phyloP scores from a whole-genome alignment of 495 filamentous ascomycete species.

The Astrocystis sublimbata region DNA sequence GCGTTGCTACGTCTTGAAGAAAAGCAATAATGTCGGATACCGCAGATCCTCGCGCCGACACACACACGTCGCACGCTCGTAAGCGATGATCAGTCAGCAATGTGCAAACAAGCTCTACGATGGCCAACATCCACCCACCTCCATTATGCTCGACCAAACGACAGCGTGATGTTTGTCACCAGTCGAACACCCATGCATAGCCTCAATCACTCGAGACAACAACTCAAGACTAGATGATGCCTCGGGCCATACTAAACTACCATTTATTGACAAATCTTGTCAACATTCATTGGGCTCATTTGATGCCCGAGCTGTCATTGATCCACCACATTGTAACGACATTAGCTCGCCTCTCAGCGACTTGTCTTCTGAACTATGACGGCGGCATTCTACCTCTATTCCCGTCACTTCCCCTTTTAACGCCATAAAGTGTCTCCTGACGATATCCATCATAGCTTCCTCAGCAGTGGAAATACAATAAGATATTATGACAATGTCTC shows the following conservation, averaged over 20 bases:
- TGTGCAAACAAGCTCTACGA: neutral
- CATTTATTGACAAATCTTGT: neutral
- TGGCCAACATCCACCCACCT: neutral
- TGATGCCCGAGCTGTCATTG: neutral
- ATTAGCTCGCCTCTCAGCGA: neutral
- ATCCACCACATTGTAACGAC: neutral
- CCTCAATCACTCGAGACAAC: neutral
- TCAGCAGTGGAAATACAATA: conserved; percentile 8
- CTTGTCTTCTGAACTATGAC: neutral
- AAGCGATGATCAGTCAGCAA: neutral
- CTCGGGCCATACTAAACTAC: neutral
- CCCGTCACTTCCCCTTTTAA: neutral
- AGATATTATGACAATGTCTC: conserved; percentile 10
- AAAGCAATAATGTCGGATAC: neutral
- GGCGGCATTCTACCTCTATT: neutral
- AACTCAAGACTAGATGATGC: neutral
- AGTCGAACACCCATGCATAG: neutral
- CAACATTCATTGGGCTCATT: neutral
- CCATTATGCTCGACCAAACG: conserved; percentile 3
- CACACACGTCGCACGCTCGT: neutral
- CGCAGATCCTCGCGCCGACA: neutral
- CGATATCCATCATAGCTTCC: neutral
- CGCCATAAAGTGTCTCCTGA: conserved; percentile 4
- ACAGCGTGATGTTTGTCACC: neutral
- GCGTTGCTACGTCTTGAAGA: neutral